A percentile compares a stretch with the other conserved stretches of the same genome.
These are phyloP conservation scores for Linum usitatissimum DNA, from an alignment of 345 rosid genomes.

Conservation along the genomic window DNA sequence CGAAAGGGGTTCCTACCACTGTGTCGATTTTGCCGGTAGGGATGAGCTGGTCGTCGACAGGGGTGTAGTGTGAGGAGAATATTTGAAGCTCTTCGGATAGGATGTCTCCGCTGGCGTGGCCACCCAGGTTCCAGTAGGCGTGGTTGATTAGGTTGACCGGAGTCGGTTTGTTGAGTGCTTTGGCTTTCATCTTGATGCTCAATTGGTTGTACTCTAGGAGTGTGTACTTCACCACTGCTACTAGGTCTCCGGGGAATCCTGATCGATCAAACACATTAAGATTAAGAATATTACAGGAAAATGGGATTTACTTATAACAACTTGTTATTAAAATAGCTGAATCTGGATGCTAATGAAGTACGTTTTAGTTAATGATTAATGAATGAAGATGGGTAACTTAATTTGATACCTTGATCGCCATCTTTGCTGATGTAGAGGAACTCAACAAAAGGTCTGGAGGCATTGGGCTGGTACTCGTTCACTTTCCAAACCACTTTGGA, in stretches of 20 bases:
- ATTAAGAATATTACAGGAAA: conserved; percentile 26
- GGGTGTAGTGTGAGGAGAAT: conserved; percentile 51
- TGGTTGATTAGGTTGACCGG: conserved; percentile 83
- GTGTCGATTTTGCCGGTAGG: conserved; percentile 59
- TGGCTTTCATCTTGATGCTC: conserved; percentile 61
- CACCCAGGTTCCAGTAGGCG: conserved; percentile 82
- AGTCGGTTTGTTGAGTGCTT: conserved; percentile 57
- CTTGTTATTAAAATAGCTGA: no score
- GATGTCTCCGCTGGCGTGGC: conserved; percentile 61
- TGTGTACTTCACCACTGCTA: conserved; percentile 35
- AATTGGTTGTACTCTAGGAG: conserved; percentile 29
- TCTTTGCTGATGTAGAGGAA: conserved; percentile 57
- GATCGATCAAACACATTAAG: conserved; percentile 46
- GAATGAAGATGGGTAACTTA: background rate
- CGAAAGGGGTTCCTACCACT: conserved; percentile 69
- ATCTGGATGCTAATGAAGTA: no score
- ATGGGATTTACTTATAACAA: no score
- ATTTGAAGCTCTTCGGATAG: conserved; percentile 57
- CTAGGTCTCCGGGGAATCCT: conserved; percentile 80
- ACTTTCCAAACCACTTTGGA: conserved; percentile 73
- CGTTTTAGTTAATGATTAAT: background rate
- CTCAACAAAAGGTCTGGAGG: conserved; percentile 38
- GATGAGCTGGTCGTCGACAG: conserved; percentile 45
- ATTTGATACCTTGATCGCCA: conserved; percentile 60
- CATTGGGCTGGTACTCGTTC: conserved; percentile 28